Evolutionary conservation across 2,329 filamentous ascomycete species (phyloP).

Genomic region (Aphanocladium album): DNA sequence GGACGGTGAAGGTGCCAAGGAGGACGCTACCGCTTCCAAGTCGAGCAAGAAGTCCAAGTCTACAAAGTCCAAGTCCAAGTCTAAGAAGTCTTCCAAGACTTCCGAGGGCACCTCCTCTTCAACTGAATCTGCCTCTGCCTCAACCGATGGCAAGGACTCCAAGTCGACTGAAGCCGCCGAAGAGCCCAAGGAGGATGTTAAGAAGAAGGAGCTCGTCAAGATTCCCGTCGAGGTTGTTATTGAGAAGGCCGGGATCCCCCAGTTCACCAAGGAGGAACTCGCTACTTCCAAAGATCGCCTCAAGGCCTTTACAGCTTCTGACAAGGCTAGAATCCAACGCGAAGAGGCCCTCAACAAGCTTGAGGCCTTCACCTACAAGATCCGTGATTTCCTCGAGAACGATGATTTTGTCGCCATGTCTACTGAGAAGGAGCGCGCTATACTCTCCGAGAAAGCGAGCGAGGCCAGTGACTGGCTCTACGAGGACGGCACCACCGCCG

Average conservation of each 20-base stretch:
- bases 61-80: constrained; percentile 1
- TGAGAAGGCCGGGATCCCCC: constrained; percentile 45
- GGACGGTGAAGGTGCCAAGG: constrained; percentile 30
- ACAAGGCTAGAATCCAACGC: constrained; percentile 67
- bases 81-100: neutral
- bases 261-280: constrained; percentile 45
- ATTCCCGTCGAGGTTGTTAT: constrained; percentile 48
- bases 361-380: constrained; percentile 88
- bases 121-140: constrained; percentile 31
- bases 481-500: constrained; percentile 72
- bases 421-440: constrained; percentile 60
- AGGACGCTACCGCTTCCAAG: constrained; percentile 29
- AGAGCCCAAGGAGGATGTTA: constrained; percentile 47
- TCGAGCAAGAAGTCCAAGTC: constrained; percentile 27
- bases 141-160: constrained; percentile 41
- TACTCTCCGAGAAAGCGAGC: constrained; percentile 63
- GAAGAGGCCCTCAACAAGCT: constrained; percentile 89
- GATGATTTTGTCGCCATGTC: constrained; percentile 68
- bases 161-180: constrained; percentile 37
- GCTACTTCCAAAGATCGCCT: constrained; percentile 62
- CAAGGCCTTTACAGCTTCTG: constrained; percentile 78
- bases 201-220: constrained; percentile 54
- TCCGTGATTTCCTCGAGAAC: constrained; percentile 75
- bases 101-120: constrained; percentile 20
- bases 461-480: constrained; percentile 86